Evolutionary conservation across 2,329 filamentous ascomycete genomes (phyloP), one percentile per base, ranked within the genome.

Genomic region (Mariannaea sp.): DNA sequence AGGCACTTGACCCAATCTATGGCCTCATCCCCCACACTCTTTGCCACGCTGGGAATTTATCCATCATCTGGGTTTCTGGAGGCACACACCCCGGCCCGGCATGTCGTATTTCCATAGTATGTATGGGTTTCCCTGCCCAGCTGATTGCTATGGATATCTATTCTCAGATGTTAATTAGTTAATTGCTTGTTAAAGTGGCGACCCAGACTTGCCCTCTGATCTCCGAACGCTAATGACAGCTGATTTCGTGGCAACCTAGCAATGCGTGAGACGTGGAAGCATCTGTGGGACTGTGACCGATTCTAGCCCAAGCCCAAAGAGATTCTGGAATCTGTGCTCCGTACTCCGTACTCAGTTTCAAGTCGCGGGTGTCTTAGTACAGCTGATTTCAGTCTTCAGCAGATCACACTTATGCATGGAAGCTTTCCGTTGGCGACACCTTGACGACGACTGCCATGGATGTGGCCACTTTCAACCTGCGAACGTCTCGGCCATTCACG

Each of bases 11-110:
- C 26, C 39, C 42, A 41, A 47, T 42, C 35, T 42, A 49, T 49
- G 40, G 46, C 51, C 44, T 30, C 20, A 39, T 44, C 44, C 45
- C 50, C 51, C 44, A 53, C 39, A 49, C 42, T 14, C 20, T 22
- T n/a, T 39, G 32, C 39, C 40, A 49, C 44, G 33, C 43, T 43
- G 14, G 14, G 12, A 33, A 43, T 40, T 29, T 14, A 29, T 42
- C 35, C 43, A 20, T 41, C 32, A 19, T 20, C 14, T 46, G n/a
- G 27, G 27, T 32, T 22, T 13, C 20, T 24, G 29, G 26, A 33
- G 26, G 36, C 43, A 36, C 13, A n/a, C 44, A 33, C 39, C 33
- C 39, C 51, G 51, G 40, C 27, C 51, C 51, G 51, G 51, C 22
- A 43, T 46, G 33, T 39, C 44, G 42, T 38, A 42, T 38, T 47